Base-by-base conservation (phyloP, 2,329 filamentous ascomycete genomes). In the Aspergillus neotritici region DNA sequence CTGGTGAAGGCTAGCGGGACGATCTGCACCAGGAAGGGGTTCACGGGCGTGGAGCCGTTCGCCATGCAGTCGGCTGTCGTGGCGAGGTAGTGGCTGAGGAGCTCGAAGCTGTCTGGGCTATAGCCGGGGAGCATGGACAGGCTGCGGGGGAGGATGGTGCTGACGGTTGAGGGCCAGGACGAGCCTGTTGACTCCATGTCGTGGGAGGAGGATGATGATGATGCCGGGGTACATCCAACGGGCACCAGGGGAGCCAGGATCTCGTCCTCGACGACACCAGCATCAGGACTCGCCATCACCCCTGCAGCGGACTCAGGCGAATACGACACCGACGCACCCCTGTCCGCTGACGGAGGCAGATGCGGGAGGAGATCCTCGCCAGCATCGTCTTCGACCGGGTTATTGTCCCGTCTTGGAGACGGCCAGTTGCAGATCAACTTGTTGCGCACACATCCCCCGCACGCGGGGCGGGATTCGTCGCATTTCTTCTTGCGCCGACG, bases 21-120 rank as follows among this genome's bases (percentile, higher is more conserved):
- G 16, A 75, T 62, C 40, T 73, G 69, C 17, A 67, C 65, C 13
- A 73, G 55, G 38, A 74, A 73, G 0, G 71, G 72, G 34, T 75
- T 74, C 33, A 70, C 57, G 1, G 65, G 61, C 1, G 71, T 72
- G 1, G 71, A 70, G 1, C 69, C 71, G 41, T 74, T 74, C 28
- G 68, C 70, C 70, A 74, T 73, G 39, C 68, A 72, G 34, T 67
- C 66, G 12, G 69, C 66, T 0, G 71, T 74, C 2, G 67, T 68
- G 2, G 61, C 54, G 5, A 73, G 49, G 47, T 74, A 75, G 52
- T 73, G 72, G 42, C 66, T 68, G 8, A 75, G 60, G 4, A 74
- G 61, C 36, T 73, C 49, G 31, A 57, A 62, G 3, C 56, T 58
- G 14, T 62, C 60, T 0, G 51, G 45, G 21, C 58, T 52, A 30